A percentile compares a stretch with the other conserved stretches of the same genome.
Evolutionary conservation across 495 filamentous ascomycete genomes (phyloP).

Genomic region (Penicillium turbatum): DNA sequence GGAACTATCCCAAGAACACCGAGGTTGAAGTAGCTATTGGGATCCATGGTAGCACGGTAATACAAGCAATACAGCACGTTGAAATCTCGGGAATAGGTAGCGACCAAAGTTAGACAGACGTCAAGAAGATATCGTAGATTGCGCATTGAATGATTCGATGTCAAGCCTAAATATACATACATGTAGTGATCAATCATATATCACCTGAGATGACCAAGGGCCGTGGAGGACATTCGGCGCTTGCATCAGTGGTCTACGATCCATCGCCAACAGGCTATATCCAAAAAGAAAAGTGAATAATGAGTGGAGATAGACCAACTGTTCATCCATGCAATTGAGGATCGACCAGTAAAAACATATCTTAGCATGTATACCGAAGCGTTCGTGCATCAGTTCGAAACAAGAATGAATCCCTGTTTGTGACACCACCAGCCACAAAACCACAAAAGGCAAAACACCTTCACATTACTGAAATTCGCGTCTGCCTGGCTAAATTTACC

Average conservation of each 20-base stretch:
- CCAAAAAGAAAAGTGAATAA: not conserved
- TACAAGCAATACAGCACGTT: not conserved
- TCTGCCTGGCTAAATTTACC: not conserved
- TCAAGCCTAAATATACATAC: too few species aligned
- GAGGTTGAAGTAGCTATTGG: not conserved
- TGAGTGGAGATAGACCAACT: not conserved
- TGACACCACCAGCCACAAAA: not conserved
- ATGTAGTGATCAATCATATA: too few species aligned
- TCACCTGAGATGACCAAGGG: not conserved
- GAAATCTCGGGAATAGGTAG: not conserved
- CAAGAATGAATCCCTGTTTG: conserved; percentile 5
- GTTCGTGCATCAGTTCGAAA: not conserved
- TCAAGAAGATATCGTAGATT: too few species aligned
- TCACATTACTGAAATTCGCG: not conserved
- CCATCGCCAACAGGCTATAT: too few species aligned
- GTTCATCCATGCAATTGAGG: not conserved
- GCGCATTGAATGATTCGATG: too few species aligned
- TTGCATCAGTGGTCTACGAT: too few species aligned
- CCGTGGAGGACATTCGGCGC: too few species aligned
- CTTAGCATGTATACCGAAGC: conserved; percentile 1
- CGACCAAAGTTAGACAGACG: too few species aligned
- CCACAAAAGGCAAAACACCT: not conserved
- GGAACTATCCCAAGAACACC: not conserved
- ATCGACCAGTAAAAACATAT: not conserved
- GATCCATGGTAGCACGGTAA: not conserved